Percentiles rank a stretch among this genome's conserved stretches.
These are phyloP conservation scores for Exserohilum rostratum DNA, from an alignment of 2,329 filamentous ascomycete genomes.

Conservation along the genomic window DNA sequence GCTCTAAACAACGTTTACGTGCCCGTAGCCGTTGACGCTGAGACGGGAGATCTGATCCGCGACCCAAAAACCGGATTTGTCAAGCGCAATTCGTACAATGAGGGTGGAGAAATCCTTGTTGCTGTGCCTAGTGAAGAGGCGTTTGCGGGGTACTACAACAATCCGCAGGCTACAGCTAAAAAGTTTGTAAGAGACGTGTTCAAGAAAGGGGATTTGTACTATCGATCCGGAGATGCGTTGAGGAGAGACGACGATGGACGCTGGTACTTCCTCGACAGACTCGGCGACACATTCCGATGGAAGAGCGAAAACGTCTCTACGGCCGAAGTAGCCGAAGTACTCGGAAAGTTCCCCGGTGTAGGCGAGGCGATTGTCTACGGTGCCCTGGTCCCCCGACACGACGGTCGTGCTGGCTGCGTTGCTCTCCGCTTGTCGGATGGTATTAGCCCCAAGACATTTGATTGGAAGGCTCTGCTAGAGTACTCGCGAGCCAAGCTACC, in stretches of 20 bases:
- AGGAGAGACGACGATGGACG: slow-evolving; percentile 50
- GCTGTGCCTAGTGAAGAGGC: slow-evolving; percentile 54
- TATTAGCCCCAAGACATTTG: slow-evolving; percentile 28
- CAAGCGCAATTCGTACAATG: slow-evolving; percentile 64
- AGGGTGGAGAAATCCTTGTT: slow-evolving; percentile 77
- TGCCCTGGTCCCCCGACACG: slow-evolving; percentile 51
- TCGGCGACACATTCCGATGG: slow-evolving; percentile 57
- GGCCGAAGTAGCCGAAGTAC: slow-evolving; percentile 52
- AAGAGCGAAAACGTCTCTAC: slow-evolving; percentile 57
- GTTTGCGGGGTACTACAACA: slow-evolving; percentile 70
- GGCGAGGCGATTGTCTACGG: slow-evolving; percentile 56
- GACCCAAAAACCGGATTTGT: slow-evolving; percentile 71
- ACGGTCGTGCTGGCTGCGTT: slow-evolving; percentile 60
- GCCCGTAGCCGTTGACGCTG: slow-evolving; percentile 70
- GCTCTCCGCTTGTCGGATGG: slow-evolving; percentile 61
- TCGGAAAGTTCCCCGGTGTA: slow-evolving; percentile 51
- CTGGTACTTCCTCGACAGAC: slow-evolving; percentile 55
- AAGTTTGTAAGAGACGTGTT: slow-evolving; percentile 54
- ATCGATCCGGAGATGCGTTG: slow-evolving; percentile 54
- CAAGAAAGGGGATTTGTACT: slow-evolving; percentile 52
- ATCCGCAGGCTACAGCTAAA: slow-evolving; percentile 67
- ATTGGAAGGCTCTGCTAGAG: slow-evolving; percentile 32
- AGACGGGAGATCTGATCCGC: slow-evolving; percentile 68
- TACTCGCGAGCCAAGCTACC: slow-evolving; percentile 56
- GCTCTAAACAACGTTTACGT: slow-evolving; percentile 62